Conservation (phyloP, 768 basidiomycete species). For the Termitomyces sp. region DNA sequence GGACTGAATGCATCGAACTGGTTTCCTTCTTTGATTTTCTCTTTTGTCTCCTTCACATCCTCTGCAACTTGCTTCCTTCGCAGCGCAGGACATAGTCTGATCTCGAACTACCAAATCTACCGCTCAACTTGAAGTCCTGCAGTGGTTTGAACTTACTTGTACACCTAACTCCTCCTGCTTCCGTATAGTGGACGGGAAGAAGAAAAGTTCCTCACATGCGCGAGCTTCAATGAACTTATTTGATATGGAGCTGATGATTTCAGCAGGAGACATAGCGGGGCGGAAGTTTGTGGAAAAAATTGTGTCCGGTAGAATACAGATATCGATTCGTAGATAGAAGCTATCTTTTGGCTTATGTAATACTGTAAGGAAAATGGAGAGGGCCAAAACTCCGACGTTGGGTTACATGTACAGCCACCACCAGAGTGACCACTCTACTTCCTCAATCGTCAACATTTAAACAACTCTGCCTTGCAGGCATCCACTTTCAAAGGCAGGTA, state of each 20-base stretch:
- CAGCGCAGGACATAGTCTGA: conserved; percentile 80
- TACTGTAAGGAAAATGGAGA: no score
- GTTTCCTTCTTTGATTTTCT: conserved; percentile 22
- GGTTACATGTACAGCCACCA: no score
- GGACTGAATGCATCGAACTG: conserved; percentile 75
- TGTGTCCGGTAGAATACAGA: no score
- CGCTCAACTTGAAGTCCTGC: background rate
- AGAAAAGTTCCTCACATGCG: conserved; percentile 61
- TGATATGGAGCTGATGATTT: conserved; percentile 53
- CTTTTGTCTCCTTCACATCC: conserved; percentile 20
- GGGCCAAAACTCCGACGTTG: no score
- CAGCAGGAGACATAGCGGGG: conserved; percentile 30
- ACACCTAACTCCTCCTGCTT: conserved; percentile 56
- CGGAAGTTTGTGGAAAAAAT: background rate
- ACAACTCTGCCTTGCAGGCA: no score
- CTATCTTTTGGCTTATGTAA: background rate
- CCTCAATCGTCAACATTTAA: no score
- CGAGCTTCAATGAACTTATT: conserved; percentile 53
- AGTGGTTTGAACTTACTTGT: conserved; percentile 40
- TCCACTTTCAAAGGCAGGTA: no score
- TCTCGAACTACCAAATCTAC: conserved; percentile 59
- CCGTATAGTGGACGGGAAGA: conserved; percentile 71
- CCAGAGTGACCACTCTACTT: no score
- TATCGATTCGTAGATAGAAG: background rate
- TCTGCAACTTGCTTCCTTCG: conserved; percentile 61